These are phyloP conservation scores for Sonneratia caseolaris DNA, from an alignment of 345 rosid species.

Conservation along the genomic window DNA sequence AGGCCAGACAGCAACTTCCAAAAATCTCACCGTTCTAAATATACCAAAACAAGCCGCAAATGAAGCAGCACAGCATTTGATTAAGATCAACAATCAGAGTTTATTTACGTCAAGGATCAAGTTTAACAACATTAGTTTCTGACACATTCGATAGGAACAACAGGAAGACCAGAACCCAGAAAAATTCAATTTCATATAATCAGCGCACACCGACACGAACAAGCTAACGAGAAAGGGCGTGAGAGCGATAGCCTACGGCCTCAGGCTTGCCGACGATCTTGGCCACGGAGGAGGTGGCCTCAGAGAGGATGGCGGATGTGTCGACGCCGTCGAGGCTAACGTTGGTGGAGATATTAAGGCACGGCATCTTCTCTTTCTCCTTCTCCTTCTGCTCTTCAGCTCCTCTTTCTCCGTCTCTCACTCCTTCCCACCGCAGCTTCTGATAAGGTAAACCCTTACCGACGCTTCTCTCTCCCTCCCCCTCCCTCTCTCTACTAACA, in stretches of 20 bases:
- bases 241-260: conserved; percentile 15
- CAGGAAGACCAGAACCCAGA: not conserved
- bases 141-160: not conserved
- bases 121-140: not conserved
- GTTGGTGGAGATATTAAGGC: conserved; percentile 28
- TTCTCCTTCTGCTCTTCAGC: not conserved
- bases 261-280: conserved; percentile 37
- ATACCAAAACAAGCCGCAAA: no score
- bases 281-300: conserved; percentile 37
- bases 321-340: conserved; percentile 27
- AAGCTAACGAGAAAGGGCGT: not conserved
- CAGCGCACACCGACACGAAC: not conserved
- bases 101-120: not conserved
- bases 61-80: no score
- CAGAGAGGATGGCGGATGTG: conserved; percentile 33
- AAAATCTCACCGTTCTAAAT: not conserved
- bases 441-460: not conserved
- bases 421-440: not conserved
- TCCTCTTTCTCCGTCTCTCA: not conserved
- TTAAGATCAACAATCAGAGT: not conserved
- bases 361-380: conserved; percentile 19
- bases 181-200: not conserved
- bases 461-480: not conserved
- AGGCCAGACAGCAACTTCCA: not conserved
- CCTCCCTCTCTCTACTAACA: not conserved